Evolutionary conservation across 306 rosid species (phyloP).

Genomic region (Malus orientalis): DNA sequence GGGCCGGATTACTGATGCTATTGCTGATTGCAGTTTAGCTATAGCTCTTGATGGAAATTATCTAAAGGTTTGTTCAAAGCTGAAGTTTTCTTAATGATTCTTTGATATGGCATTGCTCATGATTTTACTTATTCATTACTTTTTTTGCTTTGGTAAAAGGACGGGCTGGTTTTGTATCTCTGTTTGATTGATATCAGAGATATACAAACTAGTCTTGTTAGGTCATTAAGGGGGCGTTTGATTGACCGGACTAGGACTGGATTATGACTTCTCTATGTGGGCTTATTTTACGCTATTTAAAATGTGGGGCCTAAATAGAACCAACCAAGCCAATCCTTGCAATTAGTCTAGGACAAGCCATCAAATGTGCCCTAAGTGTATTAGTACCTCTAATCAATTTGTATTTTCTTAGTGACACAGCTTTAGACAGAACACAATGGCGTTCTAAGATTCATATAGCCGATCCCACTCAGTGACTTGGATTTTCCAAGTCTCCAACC

Average conservation of each 20-base stretch:
- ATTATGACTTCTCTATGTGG: too few relatives aligned
- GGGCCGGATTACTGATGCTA: slow-evolving; percentile 84
- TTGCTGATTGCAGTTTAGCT: slow-evolving; percentile 91
- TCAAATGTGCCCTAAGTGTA: too few relatives aligned
- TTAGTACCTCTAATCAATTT: background rate
- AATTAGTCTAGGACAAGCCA: too few relatives aligned
- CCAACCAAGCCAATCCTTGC: too few relatives aligned
- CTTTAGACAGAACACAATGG: too few relatives aligned
- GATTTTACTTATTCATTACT: background rate
- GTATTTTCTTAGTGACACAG: background rate
- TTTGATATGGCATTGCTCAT: slow-evolving; percentile 1
- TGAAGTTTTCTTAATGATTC: background rate
- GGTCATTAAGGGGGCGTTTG: background rate
- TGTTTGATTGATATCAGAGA: background rate
- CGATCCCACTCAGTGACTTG: too few relatives aligned
- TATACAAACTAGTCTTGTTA: background rate
- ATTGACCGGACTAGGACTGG: too few relatives aligned
- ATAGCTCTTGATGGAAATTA: slow-evolving; percentile 91
- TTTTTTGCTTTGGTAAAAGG: background rate
- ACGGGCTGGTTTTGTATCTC: background rate
- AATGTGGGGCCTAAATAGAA: too few relatives aligned
- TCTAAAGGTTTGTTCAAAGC: slow-evolving; percentile 58
- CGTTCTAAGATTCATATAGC: too few relatives aligned
- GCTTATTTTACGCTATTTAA: too few relatives aligned
- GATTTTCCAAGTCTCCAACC: too few relatives aligned